phyloP scores from a whole-genome alignment of 805 yeast species.

The Kodamaea hsintzibuensis region DNA sequence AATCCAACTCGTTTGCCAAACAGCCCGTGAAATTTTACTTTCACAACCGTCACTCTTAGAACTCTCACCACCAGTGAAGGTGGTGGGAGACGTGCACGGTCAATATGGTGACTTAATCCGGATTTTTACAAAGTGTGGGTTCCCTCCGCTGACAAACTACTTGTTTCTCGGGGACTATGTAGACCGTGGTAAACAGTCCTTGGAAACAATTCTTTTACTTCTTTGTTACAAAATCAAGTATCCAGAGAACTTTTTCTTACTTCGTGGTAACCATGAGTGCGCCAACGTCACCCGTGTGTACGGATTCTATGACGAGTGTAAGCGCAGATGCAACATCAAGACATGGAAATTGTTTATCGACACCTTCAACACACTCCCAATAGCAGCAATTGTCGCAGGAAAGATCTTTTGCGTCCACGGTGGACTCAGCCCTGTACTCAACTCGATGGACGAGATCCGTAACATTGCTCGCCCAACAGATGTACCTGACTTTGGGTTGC shows the following conservation, averaged over 20 bases:
- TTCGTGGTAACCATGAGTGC: constrained; percentile 96
- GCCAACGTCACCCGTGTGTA: constrained; percentile 96
- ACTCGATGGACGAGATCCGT: constrained; percentile 72
- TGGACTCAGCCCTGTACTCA: constrained; percentile 74
- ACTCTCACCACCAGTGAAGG: constrained; percentile 81
- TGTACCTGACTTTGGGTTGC: constrained; percentile 79
- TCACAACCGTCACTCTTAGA: constrained; percentile 90
- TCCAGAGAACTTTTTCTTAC: constrained; percentile 91
- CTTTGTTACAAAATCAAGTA: constrained; percentile 94
- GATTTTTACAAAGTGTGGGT: constrained; percentile 92
- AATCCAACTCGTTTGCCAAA: constrained; percentile 80
- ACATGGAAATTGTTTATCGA: constrained; percentile 94
- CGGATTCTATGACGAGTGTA: constrained; percentile 98
- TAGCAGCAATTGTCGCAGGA: constrained; percentile 93
- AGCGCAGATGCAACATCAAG: constrained; percentile 86
- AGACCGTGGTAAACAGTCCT: constrained; percentile 94
- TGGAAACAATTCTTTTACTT: constrained; percentile 85
- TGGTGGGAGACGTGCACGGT: constrained; percentile 95
- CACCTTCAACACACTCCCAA: constrained; percentile 92
- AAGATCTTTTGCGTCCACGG: constrained; percentile 93
- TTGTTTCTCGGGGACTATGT: constrained; percentile 95
- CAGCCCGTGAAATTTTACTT: constrained; percentile 85
- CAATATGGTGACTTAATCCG: constrained; percentile 91
- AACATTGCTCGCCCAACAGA: constrained; percentile 80
- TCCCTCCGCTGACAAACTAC: constrained; percentile 93